phyloP scores from a whole-genome alignment of 2,329 filamentous ascomycete species.

The Hymenoscyphus fructigenus region DNA sequence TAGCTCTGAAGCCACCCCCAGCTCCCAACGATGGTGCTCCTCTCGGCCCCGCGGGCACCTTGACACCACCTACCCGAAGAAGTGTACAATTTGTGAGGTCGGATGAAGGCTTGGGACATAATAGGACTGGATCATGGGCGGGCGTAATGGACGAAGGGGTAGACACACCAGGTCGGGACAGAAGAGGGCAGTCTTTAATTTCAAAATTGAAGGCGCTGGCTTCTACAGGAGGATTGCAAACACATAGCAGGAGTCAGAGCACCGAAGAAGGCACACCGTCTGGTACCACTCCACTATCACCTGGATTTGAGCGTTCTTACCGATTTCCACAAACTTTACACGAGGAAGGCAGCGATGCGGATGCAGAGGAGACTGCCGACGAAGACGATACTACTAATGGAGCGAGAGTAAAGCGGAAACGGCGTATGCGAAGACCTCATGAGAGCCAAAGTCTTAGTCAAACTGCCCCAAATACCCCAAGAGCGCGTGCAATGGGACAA shows the following conservation, averaged over 20 bases:
- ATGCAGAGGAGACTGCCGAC: constrained; percentile 84
- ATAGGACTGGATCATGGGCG: constrained; percentile 59
- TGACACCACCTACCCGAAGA: constrained; percentile 46
- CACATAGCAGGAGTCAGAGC: constrained; percentile 46
- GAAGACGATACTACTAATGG: constrained; percentile 57
- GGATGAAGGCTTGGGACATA: constrained; percentile 51
- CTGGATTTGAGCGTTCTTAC: constrained; percentile 42
- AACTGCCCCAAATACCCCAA: constrained; percentile 64
- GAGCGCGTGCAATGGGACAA: constrained; percentile 35
- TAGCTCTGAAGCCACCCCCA: constrained; percentile 22
- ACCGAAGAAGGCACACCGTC: constrained; percentile 40
- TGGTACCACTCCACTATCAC: constrained; percentile 46
- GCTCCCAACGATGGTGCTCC: constrained; percentile 14
- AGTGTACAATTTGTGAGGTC: constrained; percentile 75
- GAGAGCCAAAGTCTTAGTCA: constrained; percentile 56
- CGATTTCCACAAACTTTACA: constrained; percentile 52
- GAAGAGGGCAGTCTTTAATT: constrained; percentile 68
- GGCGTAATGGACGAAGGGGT: constrained; percentile 50
- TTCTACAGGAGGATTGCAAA: constrained; percentile 44
- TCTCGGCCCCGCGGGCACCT: constrained; percentile 25
- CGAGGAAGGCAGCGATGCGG: constrained; percentile 66
- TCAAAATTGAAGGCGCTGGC: constrained; percentile 76
- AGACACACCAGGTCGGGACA: constrained; percentile 58
- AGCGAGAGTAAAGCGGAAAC: constrained; percentile 59
- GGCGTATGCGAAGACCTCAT: constrained; percentile 58